Percentiles rank a stretch among this genome's conserved stretches.
Conservation (phyloP, 352 stramenopile genomes). For the Phytophthora podocarpi region DNA sequence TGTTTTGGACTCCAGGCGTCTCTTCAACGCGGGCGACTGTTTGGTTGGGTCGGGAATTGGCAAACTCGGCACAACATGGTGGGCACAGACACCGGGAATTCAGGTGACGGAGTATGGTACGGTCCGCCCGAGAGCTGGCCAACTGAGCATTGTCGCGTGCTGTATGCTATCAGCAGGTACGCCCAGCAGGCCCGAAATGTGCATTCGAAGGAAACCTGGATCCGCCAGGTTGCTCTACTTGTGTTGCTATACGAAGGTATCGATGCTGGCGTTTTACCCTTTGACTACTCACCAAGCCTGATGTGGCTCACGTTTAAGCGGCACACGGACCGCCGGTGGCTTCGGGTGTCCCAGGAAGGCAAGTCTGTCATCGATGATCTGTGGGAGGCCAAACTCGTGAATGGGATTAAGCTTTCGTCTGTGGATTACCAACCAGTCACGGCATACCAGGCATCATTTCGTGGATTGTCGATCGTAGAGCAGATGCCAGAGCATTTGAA, state of each 20-base stretch:
- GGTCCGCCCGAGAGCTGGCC: constrained; percentile 66
- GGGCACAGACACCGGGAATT: background rate
- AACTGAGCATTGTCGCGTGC: constrained; percentile 94
- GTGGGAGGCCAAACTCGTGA: constrained; percentile 95
- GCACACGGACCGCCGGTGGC: constrained; percentile 74
- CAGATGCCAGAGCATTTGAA: constrained; percentile 87
- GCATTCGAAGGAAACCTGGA: constrained; percentile 92
- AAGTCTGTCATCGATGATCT: constrained; percentile 97
- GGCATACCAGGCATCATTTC: constrained; percentile 93
- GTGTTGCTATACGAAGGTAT: constrained; percentile 97
- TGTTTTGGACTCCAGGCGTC: constrained; percentile 14
- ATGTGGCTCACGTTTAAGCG: constrained; percentile 91
- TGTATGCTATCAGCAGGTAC: constrained; percentile 96
- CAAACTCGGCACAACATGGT: background rate
- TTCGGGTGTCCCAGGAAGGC: constrained; percentile 95
- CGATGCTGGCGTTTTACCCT: constrained; percentile 92
- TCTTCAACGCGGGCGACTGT: constrained; percentile 25
- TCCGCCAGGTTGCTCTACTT: constrained; percentile 94
- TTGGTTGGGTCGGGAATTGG: no score
- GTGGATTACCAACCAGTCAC: constrained; percentile 95
- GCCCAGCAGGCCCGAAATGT: constrained; percentile 85
- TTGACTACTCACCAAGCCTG: constrained; percentile 95
- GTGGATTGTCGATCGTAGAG: constrained; percentile 88
- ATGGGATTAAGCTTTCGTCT: constrained; percentile 93
- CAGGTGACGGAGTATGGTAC: constrained; percentile 54